Base-by-base conservation (phyloP, 805 yeast species). In the Ogataea ramenticola region DNA sequence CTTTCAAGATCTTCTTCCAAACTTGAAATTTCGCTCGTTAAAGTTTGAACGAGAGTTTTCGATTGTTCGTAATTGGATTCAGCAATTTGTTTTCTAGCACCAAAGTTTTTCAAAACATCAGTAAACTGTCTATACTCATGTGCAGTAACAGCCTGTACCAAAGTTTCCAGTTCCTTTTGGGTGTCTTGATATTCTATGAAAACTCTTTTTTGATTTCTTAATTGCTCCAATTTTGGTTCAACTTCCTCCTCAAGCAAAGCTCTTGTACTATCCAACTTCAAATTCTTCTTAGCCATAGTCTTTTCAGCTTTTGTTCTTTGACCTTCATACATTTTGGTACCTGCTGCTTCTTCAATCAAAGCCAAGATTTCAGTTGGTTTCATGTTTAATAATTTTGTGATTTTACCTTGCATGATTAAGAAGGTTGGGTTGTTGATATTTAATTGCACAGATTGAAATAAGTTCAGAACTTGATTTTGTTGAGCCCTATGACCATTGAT, bases 331-430 rank as follows among this genome's bases (percentile, higher is more conserved):
- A 91, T 86, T 50, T 91, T 80, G 0, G 99, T 93, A 6, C 99
- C 99, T 0, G 99, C 96, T 0, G 99, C 99, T 65, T 93, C 99
- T 64, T 93, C 99, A 43, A 93, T 88, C 52, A 93, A 72, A 4
- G 96, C 82, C 49, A 93, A 65, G 36, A 91, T 86, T 62, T 93
- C 98, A 1, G 79, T 69, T 1, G 99, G 95, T 55, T 86, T 88
- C 98, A 93, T 93, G 62, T 93, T 93, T 56, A 93, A 73, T 50
- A 93, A 97, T 62, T 93, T 91, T 30, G 99, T 95, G 66, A 95
- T 93, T 60, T 89, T 87, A 47, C 99, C 99, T 66, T 93, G 99
- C 99, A 95, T 93, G 57, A 93, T 93, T 54, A 93, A 73, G 65
- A 93, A 93, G 61, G 93, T 93, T 29, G 99, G 99, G 59, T 91